phyloP scores from a whole-genome alignment of 2,329 filamentous ascomycete species.

The Rosellinia necatrix region DNA sequence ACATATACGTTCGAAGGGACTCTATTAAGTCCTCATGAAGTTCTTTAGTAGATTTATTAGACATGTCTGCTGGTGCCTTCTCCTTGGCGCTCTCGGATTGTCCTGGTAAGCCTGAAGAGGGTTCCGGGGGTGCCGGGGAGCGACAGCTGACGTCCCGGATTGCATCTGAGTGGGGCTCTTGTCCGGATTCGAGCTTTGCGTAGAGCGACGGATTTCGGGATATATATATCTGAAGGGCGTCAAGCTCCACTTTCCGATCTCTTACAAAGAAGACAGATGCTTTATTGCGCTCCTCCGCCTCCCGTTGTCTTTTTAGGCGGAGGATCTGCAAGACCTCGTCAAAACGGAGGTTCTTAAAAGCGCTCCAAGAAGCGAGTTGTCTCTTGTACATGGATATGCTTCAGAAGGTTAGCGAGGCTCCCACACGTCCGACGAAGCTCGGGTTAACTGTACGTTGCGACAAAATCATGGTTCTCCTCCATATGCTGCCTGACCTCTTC shows the following conservation, averaged over 20 bases:
- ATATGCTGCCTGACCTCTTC: slow-evolving; percentile 37
- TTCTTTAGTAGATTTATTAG: neutral
- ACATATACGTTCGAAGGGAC: slow-evolving; percentile 29
- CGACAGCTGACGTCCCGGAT: slow-evolving; percentile 36
- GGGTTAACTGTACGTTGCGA: slow-evolving; percentile 35
- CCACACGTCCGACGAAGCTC: neutral
- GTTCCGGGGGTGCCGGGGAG: slow-evolving; percentile 29
- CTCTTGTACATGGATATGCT: slow-evolving; percentile 40
- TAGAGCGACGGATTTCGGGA: slow-evolving; percentile 38
- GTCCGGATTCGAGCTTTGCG: slow-evolving; percentile 34
- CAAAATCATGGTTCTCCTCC: slow-evolving; percentile 37
- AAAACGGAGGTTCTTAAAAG: slow-evolving; percentile 38
- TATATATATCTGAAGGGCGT: slow-evolving; percentile 36
- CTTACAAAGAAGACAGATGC: slow-evolving; percentile 35
- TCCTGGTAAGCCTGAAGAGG: slow-evolving; percentile 13
- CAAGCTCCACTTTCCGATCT: slow-evolving; percentile 33
- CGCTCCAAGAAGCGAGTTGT: slow-evolving; percentile 38
- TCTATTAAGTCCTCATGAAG: slow-evolving; percentile 29
- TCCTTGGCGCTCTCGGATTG: slow-evolving; percentile 2
- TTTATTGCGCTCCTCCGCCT: slow-evolving; percentile 31
- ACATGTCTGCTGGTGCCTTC: slow-evolving; percentile 4
- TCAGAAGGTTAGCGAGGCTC: slow-evolving; percentile 20
- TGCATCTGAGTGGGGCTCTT: slow-evolving; percentile 33
- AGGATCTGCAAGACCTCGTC: slow-evolving; percentile 40
- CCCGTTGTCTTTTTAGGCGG: slow-evolving; percentile 34